Conservation (phyloP, 768 basidiomycete genomes). For the Bullera alba region DNA sequence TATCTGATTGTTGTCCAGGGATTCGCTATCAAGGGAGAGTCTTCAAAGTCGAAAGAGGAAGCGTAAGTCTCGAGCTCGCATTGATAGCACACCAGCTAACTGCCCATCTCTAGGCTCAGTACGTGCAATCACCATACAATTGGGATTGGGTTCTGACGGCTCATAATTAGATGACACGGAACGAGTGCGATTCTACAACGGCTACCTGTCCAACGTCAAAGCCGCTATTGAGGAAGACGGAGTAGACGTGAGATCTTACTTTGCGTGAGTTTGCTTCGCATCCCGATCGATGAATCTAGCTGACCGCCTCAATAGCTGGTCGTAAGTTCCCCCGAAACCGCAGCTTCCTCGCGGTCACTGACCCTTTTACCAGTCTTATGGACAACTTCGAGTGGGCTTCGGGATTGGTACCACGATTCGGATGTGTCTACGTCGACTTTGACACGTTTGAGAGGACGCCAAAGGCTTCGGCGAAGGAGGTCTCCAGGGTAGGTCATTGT, state of each 20-base stretch:
- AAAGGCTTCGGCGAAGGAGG: conserved; percentile 30
- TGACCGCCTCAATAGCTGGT: conserved; percentile 1
- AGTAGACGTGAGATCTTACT: conserved; percentile 32
- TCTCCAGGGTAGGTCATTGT: conserved; percentile 13
- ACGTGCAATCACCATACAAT: not conserved
- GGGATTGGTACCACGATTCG: conserved; percentile 29
- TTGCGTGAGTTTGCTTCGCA: conserved; percentile 12
- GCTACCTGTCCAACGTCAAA: conserved; percentile 23
- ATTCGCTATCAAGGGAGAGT: conserved; percentile 25
- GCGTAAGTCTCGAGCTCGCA: conserved; percentile 13
- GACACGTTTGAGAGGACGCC: conserved; percentile 34
- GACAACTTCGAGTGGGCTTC: conserved; percentile 41
- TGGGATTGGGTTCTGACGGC: not conserved
- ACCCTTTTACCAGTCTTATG: conserved; percentile 8
- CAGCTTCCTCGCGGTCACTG: not conserved
- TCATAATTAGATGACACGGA: conserved; percentile 25
- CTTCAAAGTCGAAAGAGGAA: conserved; percentile 14
- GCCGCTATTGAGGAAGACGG: conserved; percentile 32
- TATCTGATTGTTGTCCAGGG: conserved; percentile 7
- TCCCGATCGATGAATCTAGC: not conserved
- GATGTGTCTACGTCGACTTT: conserved; percentile 29
- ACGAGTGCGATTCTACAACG: conserved; percentile 30
- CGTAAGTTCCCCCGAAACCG: conserved; percentile 6
- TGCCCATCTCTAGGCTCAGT: not conserved
- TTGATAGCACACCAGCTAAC: not conserved